Evolutionary conservation across 139 green algal genomes (phyloP), one percentile per base, ranked within the genome.

Genomic region (Yamagishiella unicocca): DNA sequence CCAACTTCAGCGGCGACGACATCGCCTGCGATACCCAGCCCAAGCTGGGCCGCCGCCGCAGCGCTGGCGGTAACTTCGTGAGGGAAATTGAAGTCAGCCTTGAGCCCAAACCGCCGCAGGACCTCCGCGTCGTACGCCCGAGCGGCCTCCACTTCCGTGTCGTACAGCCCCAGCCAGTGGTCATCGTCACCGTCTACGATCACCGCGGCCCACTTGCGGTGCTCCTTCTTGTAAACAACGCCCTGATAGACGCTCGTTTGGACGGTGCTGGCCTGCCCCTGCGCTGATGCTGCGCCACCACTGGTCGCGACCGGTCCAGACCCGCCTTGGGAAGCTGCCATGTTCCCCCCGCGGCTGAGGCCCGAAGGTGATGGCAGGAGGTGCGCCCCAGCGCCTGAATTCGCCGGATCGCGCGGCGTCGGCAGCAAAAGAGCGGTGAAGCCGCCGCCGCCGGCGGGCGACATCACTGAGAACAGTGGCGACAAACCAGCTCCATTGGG

Each of bases 141-240:
- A 0, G 89, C 89, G 35, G 89, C 89, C 27, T 90, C 89, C 24
- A 88, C 78, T 37, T 92, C 84, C 2, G 17, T 71, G 29, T 88
- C 78, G 43, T 50, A 90, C n/a, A 76, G 66, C 10, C 89, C 89
- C 0, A 88, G 70, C 84, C 72, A 62, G 17, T 83, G 58, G 14
- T 42, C 33, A 2, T 67, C 42, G 7, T 43, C 21, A 17, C 40
- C 61, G 38, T 89, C 73, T 2, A 31, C 33, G 0, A 89, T 40
- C 1, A 71, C 80, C 14, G 84, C 84, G 35, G 80, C 71, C 84
- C 84, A 89, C 38, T 53, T 33, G 19, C 45, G 55, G 33, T 76
- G 72, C 17, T 89, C 84, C n/a, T 64, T 72, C 14, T 80, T 75
- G 31, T 43, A 89, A 24, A 61, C 31, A 22, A 89, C 84, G 42